Base-by-base conservation (phyloP, 2,329 filamentous ascomycete species). In the Sporothrix mexicana region DNA sequence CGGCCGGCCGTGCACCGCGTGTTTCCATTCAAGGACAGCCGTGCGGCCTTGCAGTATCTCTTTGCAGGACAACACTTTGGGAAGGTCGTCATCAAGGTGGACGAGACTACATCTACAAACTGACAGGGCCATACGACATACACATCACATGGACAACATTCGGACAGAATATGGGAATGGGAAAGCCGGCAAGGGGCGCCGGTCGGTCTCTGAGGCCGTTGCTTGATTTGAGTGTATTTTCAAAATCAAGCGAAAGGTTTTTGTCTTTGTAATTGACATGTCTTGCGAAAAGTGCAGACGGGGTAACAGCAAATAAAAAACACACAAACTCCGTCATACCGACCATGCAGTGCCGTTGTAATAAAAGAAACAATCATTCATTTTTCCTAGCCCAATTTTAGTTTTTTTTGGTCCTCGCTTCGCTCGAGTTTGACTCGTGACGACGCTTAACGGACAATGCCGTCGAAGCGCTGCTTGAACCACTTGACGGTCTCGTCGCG, bases 401-500 rank as follows among this genome's bases (percentile, higher is more conserved):
- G 73, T 70, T 71, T 77, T 74, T 74, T 62, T 10, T 20, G 67
- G 76, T 73, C 61, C 73, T n/a, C 6, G 47, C 41, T 61, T n/a
- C 43, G 41, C 9, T 20, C 74, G 69, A 76, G 76, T 73, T 30
- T 13, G 15, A n/a, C 71, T 68, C 76, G 73, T 73, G 71, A 68
- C 66, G 71, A 30, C 71, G 76, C 91, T 93, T 97, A 98, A 89
- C 96, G 92, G 88, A 99, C 94, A 84, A 98, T 98, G 84, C 95
- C 96, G 84, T 98, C 94, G 91, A 97, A 98, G 86, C 94, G 91
- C 82, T 83, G 81, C 87, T 90, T 90, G 87, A 90, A 99, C 96
- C 96, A 99, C 89, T 95, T 97, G 88, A 98, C 87, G 82, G 95
- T 98, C 91, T 99, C 96, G 77, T 90, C 86, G 83, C 94, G 92